These are phyloP conservation scores for Sanghuangporus sanghuang DNA, from an alignment of 1,284 basidiomycete genomes.

Conservation along the genomic window DNA sequence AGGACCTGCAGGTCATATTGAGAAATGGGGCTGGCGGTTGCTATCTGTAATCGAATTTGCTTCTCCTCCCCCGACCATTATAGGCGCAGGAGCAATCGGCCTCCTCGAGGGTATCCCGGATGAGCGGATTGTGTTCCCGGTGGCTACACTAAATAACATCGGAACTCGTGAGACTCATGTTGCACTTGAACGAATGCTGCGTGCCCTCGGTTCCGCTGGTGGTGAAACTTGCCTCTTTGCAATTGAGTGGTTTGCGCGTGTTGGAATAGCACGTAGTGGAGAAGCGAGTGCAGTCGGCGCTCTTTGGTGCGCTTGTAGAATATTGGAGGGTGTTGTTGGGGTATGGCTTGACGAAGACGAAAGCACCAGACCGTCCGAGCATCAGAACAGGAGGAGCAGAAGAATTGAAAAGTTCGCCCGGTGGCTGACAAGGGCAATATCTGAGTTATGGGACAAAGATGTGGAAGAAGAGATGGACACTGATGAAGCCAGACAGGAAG, in stretches of 20 bases:
- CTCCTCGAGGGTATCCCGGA: constrained; percentile 40
- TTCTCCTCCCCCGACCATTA: constrained; percentile 44
- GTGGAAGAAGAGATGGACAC: constrained; percentile 23
- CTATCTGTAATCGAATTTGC: constrained; percentile 72
- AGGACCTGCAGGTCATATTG: constrained; percentile 77
- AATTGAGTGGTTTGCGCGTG: constrained; percentile 76
- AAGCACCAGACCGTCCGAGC: constrained; percentile 24
- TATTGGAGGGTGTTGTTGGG: constrained; percentile 67
- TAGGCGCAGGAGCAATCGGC: constrained; percentile 43
- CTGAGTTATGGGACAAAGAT: constrained; percentile 65
- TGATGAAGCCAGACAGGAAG: constrained; percentile 15
- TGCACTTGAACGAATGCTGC: constrained; percentile 66
- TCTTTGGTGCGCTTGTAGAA: constrained; percentile 74
- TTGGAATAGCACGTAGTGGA: constrained; percentile 40
- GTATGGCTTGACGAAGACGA: constrained; percentile 25
- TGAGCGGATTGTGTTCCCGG: constrained; percentile 48
- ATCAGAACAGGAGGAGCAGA: constrained; percentile 29
- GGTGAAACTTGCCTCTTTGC: constrained; percentile 67
- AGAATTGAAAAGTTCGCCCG: constrained; percentile 62
- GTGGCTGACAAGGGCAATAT: constrained; percentile 54
- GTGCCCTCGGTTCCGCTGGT: constrained; percentile 63
- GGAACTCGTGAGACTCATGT: constrained; percentile 50
- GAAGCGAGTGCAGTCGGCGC: constrained; percentile 58
- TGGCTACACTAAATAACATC: constrained; percentile 56
- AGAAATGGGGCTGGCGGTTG: constrained; percentile 85